Base-by-base conservation (phyloP, 352 stramenopile species). In the Phytophthora citricola region DNA sequence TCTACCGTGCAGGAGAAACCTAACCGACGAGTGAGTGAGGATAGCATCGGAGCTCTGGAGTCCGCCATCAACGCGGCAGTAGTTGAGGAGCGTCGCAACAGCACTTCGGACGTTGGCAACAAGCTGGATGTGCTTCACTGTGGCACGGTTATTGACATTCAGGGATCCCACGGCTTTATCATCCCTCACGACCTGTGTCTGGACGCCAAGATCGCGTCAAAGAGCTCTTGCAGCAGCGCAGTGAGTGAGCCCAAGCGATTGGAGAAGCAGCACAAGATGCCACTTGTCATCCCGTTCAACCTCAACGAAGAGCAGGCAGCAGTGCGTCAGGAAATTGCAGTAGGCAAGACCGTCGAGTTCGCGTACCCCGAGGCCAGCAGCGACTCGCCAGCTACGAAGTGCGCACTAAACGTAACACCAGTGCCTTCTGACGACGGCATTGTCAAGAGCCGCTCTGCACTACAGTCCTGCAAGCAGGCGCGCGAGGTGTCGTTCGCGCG, bases 261-360 rank as follows among this genome's bases (percentile, higher is more conserved):
- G 14, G 32, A 55, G 12, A 72, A 69, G 52, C 63, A 74, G 61
- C 53, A 72, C 27, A 84, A 82, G 60, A 78, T 92, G 53, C 84
- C 84, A 41, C 66, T 90, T 34, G 71, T 91, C 45, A 90, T 92
- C 45, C 81, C 81, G 17, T 92, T 92, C 45, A 75, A 89, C 46
- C 70, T 92, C 17, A 71, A 73, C 20, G 72, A 82, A 20, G 76
- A 86, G 45, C 71, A 76, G 43, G 49, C 60, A 39, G 67, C 69
- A 15, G 54, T 75, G 5, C 79, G 69, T 46, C 72, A 85, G 50
- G 69, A 89, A 54, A 80, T 91, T 50, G 58, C 69, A 29, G 79
- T 90, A 62, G 84, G 84, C 58, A 80, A 84, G 61, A 91, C 81
- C 20, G 84, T 92, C 41, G 76, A 91, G 76, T 92, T 92, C 52